Evolutionary conservation across 495 filamentous ascomycete genomes (phyloP).

Genomic region (Bryoglossum gracile): DNA sequence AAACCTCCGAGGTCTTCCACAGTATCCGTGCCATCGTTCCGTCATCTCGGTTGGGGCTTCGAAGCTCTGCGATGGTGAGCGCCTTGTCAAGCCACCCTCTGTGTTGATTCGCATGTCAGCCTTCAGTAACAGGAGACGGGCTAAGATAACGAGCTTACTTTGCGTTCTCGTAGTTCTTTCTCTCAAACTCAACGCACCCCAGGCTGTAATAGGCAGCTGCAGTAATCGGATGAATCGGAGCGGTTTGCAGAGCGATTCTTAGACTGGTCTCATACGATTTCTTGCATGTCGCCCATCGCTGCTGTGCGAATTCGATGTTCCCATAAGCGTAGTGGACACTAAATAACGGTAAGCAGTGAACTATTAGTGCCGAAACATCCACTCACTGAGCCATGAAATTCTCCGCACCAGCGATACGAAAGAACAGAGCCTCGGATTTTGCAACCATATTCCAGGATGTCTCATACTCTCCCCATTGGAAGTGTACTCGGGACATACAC

Average conservation of each 20-base stretch:
- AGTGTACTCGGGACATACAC: conserved; percentile 13
- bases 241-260: neutral
- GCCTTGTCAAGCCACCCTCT: conserved; percentile 14
- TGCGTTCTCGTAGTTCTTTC: neutral
- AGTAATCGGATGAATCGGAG: conserved; percentile 1
- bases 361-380: no score
- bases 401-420: conserved; percentile 9
- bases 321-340: conserved; percentile 15
- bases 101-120: conserved; percentile 1
- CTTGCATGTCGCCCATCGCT: conserved; percentile 3
- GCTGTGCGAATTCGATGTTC: conserved; percentile 14
- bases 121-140: no score
- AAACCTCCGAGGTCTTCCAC: conserved; percentile 13
- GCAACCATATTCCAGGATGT: conserved; percentile 5
- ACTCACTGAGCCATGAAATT: conserved; percentile 18
- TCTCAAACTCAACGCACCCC: neutral
- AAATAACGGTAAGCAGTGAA: no score
- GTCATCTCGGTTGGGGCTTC: conserved; percentile 14
- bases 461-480: conserved; percentile 9
- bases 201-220: neutral
- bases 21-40: conserved; percentile 15
- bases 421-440: conserved; percentile 15
- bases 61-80: conserved; percentile 17
- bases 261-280: neutral
- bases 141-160: neutral